phyloP scores from a whole-genome alignment of 768 basidiomycete species.

The Panus rudis region DNA sequence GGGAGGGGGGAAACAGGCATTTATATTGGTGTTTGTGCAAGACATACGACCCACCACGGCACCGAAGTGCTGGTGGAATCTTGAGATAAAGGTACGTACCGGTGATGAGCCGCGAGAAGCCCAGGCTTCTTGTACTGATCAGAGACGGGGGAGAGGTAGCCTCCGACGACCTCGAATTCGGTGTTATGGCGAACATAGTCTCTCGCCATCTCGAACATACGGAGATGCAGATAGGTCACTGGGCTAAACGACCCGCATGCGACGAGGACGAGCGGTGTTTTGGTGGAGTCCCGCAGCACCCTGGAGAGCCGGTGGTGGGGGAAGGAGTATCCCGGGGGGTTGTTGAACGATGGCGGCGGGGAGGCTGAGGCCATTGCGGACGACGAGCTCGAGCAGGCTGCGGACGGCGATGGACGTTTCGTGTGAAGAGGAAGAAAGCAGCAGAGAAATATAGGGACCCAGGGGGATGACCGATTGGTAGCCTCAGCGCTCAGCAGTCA shows the following conservation, averaged over 20 bases:
- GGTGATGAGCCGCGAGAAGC: slow-evolving; percentile 76
- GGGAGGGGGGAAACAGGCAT: background rate
- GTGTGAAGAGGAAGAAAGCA: slow-evolving; percentile 2
- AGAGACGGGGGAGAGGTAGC: slow-evolving; percentile 93
- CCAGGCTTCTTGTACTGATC: slow-evolving; percentile 97
- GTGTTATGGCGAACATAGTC: slow-evolving; percentile 92
- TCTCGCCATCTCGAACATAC: slow-evolving; percentile 99
- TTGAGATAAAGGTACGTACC: slow-evolving; percentile 52
- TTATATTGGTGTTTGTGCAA: too few species aligned
- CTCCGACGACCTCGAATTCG: slow-evolving; percentile 88
- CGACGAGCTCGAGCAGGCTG: background rate
- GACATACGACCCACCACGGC: background rate
- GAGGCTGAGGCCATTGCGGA: slow-evolving; percentile 6
- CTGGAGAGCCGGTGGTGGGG: slow-evolving; percentile 56
- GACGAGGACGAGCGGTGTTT: slow-evolving; percentile 88
- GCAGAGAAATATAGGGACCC: slow-evolving; percentile 6
- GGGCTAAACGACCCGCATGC: slow-evolving; percentile 98
- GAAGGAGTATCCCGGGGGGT: slow-evolving; percentile 63
- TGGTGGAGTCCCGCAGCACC: slow-evolving; percentile 51
- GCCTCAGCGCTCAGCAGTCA: slow-evolving; percentile 16
- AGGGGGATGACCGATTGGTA: slow-evolving; percentile 5
- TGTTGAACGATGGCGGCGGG: slow-evolving; percentile 37
- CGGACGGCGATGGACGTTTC: background rate
- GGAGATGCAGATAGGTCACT: slow-evolving; percentile 93
- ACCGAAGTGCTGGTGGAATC: background rate